Percentiles rank a stretch among this genome's conserved stretches.
These are phyloP conservation scores for Penicillium sp. DNA, from an alignment of 2,329 filamentous ascomycete genomes.

Conservation along the genomic window DNA sequence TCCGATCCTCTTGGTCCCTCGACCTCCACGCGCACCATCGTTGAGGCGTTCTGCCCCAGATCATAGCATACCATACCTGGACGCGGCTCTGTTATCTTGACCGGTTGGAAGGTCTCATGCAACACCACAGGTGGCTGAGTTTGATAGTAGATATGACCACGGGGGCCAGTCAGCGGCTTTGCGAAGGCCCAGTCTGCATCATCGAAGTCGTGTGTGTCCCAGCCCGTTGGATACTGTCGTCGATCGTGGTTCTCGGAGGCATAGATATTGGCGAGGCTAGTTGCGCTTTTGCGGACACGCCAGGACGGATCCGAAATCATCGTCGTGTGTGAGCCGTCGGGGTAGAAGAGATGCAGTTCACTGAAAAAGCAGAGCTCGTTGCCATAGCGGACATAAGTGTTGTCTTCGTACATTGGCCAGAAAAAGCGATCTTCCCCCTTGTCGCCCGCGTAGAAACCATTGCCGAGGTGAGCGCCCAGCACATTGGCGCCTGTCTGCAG, in stretches of 20 bases:
- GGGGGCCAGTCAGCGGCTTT: constrained; percentile 19
- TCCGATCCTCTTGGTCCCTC: constrained; percentile 15
- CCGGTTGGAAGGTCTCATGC: constrained; percentile 17
- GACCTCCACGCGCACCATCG: constrained; percentile 12
- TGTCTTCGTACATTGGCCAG: constrained; percentile 23
- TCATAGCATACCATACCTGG: constrained; percentile 16
- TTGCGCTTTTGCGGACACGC: constrained; percentile 18
- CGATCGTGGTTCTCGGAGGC: constrained; percentile 19
- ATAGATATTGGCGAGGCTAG: constrained; percentile 20
- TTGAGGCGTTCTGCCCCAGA: constrained; percentile 19
- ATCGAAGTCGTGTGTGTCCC: constrained; percentile 14
- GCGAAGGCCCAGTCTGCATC: constrained; percentile 12
- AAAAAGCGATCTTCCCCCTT: constrained; percentile 20
- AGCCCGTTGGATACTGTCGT: constrained; percentile 15
- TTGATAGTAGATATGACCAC: constrained; percentile 19
- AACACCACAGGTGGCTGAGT: constrained; percentile 20
- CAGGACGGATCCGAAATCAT: constrained; percentile 19
- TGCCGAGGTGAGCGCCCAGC: constrained; percentile 35
- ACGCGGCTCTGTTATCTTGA: constrained; percentile 8
- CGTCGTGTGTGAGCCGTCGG: constrained; percentile 12
- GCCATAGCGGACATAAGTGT: constrained; percentile 21
- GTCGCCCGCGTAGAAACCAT: constrained; percentile 41
- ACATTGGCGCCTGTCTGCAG: constrained; percentile 29
- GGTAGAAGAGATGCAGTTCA: constrained; percentile 19
- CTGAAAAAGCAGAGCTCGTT: constrained; percentile 23